phyloP scores from a whole-genome alignment of 495 filamentous ascomycete species.

The Apodospora peruviana region DNA sequence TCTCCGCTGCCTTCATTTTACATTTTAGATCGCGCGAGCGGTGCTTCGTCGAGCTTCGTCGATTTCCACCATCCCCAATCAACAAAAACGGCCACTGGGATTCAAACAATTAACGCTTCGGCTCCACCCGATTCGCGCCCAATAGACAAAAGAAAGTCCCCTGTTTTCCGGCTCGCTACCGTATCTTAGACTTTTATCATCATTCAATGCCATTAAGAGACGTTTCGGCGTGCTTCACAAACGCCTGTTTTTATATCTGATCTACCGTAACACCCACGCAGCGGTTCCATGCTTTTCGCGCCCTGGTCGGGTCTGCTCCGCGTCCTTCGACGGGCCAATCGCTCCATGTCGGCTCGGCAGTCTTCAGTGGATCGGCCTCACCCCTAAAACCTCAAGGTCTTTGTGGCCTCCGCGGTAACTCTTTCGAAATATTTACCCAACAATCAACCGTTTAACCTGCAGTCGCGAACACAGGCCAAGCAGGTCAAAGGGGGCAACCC shows the following conservation, averaged over 20 bases:
- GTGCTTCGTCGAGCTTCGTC: no score
- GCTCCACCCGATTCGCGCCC: no score
- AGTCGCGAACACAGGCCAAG: slow-evolving; percentile 11
- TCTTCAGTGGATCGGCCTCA: not conserved
- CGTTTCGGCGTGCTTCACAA: not conserved
- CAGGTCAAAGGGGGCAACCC: slow-evolving; percentile 8
- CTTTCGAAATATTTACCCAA: slow-evolving; percentile 15
- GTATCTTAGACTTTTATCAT: not conserved
- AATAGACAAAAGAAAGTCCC: no score
- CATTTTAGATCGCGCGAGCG: no score
- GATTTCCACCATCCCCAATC: no score
- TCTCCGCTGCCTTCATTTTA: no score
- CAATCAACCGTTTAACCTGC: slow-evolving; percentile 11
- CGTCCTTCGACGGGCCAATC: slow-evolving; percentile 10
- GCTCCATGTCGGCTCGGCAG: slow-evolving; percentile 13
- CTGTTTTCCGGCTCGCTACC: no score
- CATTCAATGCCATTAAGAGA: not conserved
- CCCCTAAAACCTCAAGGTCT: slow-evolving; percentile 1
- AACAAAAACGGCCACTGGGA: no score
- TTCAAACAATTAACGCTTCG: no score
- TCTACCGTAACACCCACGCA: slow-evolving; percentile 14
- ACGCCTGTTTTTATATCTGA: no score
- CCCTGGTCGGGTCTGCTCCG: slow-evolving; percentile 7
- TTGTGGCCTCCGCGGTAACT: slow-evolving; percentile 4
- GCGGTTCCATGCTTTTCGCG: slow-evolving; percentile 19